Evolutionary conservation across 352 stramenopile species (phyloP), one percentile per base, ranked within the genome.

Genomic region (Poterioochromonas sp.): DNA sequence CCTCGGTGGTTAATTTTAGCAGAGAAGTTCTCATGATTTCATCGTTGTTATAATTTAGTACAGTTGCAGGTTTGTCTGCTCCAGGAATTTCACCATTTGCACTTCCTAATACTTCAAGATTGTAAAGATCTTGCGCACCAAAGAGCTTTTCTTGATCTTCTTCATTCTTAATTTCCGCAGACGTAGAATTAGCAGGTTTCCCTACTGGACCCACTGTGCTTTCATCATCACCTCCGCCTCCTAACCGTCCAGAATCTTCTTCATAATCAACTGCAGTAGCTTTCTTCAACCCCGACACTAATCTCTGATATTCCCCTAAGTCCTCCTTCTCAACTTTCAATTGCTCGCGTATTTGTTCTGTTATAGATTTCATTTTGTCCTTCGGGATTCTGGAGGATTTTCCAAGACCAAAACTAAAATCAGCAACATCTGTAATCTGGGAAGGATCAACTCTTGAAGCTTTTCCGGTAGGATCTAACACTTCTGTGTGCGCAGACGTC

Each of bases 401-500:
- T 26, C 65, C 65, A 34, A 74, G 29, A 8, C 65, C 65, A 74
- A 74, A 54, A 11, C 2, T 37, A n/a, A 37, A 54, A 74, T 74
- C 65, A 58, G 65, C 39, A 34, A 74, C 11, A 54, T 74, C 65
- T 11, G 65, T 74, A 1, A 86, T 82, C 78, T 86, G 80, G 1
- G 79, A 84, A 44, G 83, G 82, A 49, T 84, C 77, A 35, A 86
- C 79, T n/a, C 82, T 71, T 22, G 81, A 77, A 26, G 71, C 79
- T 47, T 51, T 71, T 34, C 83, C 81, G 1, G 82, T 77, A 1
- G 83, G 82, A 73, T 86, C 82, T 11, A 86, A 65, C 18, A 85
- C 37, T 22, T 85, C 80, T 35, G 47, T 83, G 26, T 81, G 76
- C 44, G 73, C 80, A 11, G 76, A 41, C 0, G 81, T 85, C 34